Percentiles rank a stretch among this genome's conserved stretches.
phyloP scores from a whole-genome alignment of 192 early-diverging fungal species.

The Coemansia sp. region DNA sequence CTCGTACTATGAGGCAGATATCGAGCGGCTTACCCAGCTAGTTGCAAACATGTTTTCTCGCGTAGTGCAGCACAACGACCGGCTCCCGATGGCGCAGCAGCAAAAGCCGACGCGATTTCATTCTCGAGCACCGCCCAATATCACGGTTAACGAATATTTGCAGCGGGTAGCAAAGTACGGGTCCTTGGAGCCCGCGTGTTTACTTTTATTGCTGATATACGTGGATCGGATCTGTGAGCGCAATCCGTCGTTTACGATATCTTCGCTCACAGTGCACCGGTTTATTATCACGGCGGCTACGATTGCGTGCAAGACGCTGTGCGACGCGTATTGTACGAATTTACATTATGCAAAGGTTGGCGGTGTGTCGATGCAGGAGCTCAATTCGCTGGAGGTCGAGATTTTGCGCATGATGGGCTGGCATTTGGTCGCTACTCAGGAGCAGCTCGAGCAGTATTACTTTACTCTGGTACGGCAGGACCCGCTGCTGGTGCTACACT shows the following conservation, averaged over 20 bases:
- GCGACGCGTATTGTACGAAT: conserved; percentile 96
- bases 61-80: conserved; percentile 70
- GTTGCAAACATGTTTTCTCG: conserved; percentile 55
- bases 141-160: conserved; percentile 88
- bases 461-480: conserved; percentile 85
- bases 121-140: conserved; percentile 86
- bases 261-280: conserved; percentile 91
- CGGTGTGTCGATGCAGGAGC: conserved; percentile 89
- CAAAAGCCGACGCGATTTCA: conserved; percentile 90
- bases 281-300: conserved; percentile 92
- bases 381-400: conserved; percentile 94
- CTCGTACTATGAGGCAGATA: conserved; percentile 44
- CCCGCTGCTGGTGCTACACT: conserved; percentile 56
- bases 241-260: conserved; percentile 83
- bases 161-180: conserved; percentile 91
- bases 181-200: conserved; percentile 83
- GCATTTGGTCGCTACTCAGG: conserved; percentile 78
- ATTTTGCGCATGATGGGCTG: conserved; percentile 88
- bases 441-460: conserved; percentile 91
- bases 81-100: conserved; percentile 48
- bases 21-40: conserved; percentile 41
- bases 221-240: conserved; percentile 88
- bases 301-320: conserved; percentile 84
- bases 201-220: conserved; percentile 90
- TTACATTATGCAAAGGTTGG: conserved; percentile 95